Evolutionary conservation across 257 asterid species (phyloP).

Genomic region (Eucommia ulmoides): DNA sequence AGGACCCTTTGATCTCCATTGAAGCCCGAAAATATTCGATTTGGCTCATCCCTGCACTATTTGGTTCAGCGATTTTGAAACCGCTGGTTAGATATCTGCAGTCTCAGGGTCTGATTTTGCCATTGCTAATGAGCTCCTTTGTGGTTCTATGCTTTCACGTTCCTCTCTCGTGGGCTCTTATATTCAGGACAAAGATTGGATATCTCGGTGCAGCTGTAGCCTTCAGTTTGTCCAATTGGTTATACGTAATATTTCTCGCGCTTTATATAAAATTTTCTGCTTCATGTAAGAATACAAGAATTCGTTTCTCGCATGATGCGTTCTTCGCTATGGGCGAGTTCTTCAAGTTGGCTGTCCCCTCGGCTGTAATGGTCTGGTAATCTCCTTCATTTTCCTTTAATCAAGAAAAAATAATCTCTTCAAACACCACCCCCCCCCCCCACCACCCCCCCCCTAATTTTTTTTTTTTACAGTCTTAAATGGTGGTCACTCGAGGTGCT

Average conservation of each 20-base stretch:
- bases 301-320: slow-evolving; percentile 26
- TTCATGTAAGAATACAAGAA: slow-evolving; percentile 29
- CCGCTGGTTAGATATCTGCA: slow-evolving; percentile 48
- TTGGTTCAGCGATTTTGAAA: slow-evolving; percentile 37
- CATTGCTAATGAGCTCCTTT: slow-evolving; percentile 33
- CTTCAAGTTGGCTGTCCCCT: slow-evolving; percentile 45
- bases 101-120: slow-evolving; percentile 42
- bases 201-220: slow-evolving; percentile 42
- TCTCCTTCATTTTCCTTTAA: not conserved
- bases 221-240: slow-evolving; percentile 38
- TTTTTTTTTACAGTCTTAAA: slow-evolving; percentile 26
- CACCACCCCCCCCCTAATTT: not conserved
- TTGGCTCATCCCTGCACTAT: slow-evolving; percentile 36
- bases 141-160: slow-evolving; percentile 38
- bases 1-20: slow-evolving; percentile 31
- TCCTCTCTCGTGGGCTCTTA: slow-evolving; percentile 34
- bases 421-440: not conserved
- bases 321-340: slow-evolving; percentile 28
- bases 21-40: slow-evolving; percentile 31
- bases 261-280: slow-evolving; percentile 26
- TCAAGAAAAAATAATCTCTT: not conserved
- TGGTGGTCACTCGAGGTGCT: slow-evolving; percentile 67
- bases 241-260: slow-evolving; percentile 29
- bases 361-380: slow-evolving; percentile 67
- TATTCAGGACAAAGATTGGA: slow-evolving; percentile 26